Conservation (phyloP, 2,329 filamentous ascomycete species). For the Aspergillus sp. region DNA sequence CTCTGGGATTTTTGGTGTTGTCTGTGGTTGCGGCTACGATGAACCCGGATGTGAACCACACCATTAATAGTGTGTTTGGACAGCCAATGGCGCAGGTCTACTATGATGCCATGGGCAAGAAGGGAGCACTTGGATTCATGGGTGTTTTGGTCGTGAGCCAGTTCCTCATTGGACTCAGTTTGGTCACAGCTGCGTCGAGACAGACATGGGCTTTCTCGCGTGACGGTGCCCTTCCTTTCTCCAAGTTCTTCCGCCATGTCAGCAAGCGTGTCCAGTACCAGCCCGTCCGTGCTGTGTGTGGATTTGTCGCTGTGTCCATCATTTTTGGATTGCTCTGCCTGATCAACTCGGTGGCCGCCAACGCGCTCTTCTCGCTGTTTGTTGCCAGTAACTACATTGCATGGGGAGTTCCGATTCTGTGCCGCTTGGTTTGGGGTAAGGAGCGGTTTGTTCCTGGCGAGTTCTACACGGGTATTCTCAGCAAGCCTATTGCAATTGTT, state of each 20-base stretch:
- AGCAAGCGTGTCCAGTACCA: slow-evolving; percentile 53
- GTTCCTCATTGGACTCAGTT: slow-evolving; percentile 58
- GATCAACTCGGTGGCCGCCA: slow-evolving; percentile 54
- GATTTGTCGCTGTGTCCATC: slow-evolving; percentile 47
- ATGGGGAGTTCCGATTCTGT: slow-evolving; percentile 56
- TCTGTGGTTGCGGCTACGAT: slow-evolving; percentile 57
- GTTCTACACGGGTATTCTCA: slow-evolving; percentile 54
- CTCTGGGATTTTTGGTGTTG: slow-evolving; percentile 54
- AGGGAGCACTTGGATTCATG: slow-evolving; percentile 56
- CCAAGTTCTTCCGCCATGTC: slow-evolving; percentile 53
- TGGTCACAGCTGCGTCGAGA: slow-evolving; percentile 55
- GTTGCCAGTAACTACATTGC: slow-evolving; percentile 60
- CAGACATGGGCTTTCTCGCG: slow-evolving; percentile 62
- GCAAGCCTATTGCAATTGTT: slow-evolving; percentile 49
- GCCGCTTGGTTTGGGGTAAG: slow-evolving; percentile 55
- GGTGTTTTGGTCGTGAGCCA: slow-evolving; percentile 56
- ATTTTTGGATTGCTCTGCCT: slow-evolving; percentile 55
- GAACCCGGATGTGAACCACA: slow-evolving; percentile 45
- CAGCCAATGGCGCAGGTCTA: slow-evolving; percentile 60
- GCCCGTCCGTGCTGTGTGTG: slow-evolving; percentile 54
- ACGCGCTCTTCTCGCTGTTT: slow-evolving; percentile 52
- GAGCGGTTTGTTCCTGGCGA: slow-evolving; percentile 55
- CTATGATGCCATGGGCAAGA: slow-evolving; percentile 56
- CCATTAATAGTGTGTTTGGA: slow-evolving; percentile 49
- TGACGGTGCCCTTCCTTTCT: slow-evolving; percentile 59